A percentile compares a stretch with the other conserved stretches of the same genome.
phyloP scores from a whole-genome alignment of 179 eudicot species.

The Amaranthus tricolor region DNA sequence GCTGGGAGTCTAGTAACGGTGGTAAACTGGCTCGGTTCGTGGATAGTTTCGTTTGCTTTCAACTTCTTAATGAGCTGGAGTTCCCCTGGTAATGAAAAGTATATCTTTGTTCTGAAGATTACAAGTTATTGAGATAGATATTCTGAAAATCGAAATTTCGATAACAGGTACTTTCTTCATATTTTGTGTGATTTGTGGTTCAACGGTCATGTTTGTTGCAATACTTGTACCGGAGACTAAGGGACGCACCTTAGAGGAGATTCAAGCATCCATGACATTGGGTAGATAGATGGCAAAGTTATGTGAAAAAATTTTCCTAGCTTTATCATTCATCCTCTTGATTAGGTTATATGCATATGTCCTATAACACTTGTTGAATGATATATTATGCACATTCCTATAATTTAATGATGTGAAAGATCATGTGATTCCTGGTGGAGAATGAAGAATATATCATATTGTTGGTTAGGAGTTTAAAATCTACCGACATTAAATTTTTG shows the following conservation, averaged over 20 bases:
- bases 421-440: too few species aligned
- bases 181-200: constrained; percentile 40
- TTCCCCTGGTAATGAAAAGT: constrained; percentile 47
- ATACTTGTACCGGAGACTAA: constrained; percentile 67
- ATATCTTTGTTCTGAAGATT: neutral
- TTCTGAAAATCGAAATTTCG: neutral
- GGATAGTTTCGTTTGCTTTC: constrained; percentile 67
- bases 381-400: too few species aligned
- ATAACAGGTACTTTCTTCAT: constrained; percentile 60
- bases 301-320: neutral
- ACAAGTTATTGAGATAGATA: neutral
- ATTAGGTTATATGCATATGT: too few species aligned
- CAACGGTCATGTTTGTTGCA: constrained; percentile 47
- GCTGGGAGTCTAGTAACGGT: constrained; percentile 72
- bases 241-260: constrained; percentile 57
- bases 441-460: too few species aligned
- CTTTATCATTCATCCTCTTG: too few species aligned
- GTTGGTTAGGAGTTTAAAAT: too few species aligned
- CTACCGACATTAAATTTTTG: too few species aligned
- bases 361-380: too few species aligned
- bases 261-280: constrained; percentile 48
- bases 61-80: constrained; percentile 64
- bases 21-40: constrained; percentile 64
- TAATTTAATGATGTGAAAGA: too few species aligned
- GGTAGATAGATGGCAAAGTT: constrained; percentile 3